phyloP scores from a whole-genome alignment of 2,329 filamentous ascomycete genomes.

The Curvularia sp. region DNA sequence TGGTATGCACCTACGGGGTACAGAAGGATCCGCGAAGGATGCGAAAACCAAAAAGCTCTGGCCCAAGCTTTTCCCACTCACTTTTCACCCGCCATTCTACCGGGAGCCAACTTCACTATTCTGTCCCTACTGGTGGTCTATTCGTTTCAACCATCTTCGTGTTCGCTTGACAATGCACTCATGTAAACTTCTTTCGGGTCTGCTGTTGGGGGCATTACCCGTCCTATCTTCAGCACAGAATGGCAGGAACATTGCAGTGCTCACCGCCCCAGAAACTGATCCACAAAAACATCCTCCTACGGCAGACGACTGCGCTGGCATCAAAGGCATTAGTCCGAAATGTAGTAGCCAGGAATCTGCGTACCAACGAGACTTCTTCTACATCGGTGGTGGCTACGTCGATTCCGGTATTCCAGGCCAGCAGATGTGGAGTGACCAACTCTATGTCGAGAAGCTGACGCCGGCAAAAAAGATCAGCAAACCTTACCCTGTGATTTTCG shows the following conservation, averaged over 20 bases:
- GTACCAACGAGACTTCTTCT: constrained; percentile 33
- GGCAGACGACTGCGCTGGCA: constrained; percentile 22
- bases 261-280: neutral
- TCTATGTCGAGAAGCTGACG: constrained; percentile 34
- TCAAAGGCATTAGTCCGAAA: constrained; percentile 25
- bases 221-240: neutral
- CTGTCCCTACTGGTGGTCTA: neutral
- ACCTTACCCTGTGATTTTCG: constrained; percentile 32
- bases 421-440: constrained; percentile 24
- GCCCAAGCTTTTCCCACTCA: neutral
- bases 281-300: neutral
- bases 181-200: constrained; percentile 2
- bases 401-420: constrained; percentile 29
- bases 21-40: constrained; percentile 7
- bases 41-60: neutral
- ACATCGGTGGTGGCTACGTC: constrained; percentile 36
- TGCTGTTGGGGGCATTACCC: constrained; percentile 6
- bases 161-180: constrained; percentile 1
- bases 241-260: neutral
- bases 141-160: neutral
- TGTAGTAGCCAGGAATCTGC: constrained; percentile 32
- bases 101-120: neutral
- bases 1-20: neutral
- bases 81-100: neutral
- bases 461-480: constrained; percentile 20